A percentile compares a stretch with the other conserved stretches of the same genome.
phyloP scores from a whole-genome alignment of 148 eudicot genomes.

The Drosera capensis region DNA sequence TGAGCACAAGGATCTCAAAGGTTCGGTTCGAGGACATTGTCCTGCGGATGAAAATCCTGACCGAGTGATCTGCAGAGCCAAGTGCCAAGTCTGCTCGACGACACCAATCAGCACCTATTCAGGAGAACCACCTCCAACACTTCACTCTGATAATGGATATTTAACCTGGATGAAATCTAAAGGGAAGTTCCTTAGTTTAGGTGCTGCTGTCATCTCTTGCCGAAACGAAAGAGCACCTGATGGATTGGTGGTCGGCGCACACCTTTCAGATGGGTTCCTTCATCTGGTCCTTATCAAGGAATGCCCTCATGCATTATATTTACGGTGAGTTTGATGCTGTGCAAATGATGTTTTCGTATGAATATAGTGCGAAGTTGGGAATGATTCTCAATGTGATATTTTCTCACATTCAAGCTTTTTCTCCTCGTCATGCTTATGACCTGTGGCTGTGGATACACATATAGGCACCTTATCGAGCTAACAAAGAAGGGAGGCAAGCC shows the following conservation, averaged over 20 bases:
- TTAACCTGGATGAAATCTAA: conserved; percentile 47
- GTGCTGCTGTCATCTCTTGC: conserved; percentile 90
- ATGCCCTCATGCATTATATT: conserved; percentile 69
- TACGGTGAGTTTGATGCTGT: conserved; percentile 33
- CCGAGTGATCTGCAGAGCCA: conserved; percentile 46
- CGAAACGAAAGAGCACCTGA: conserved; percentile 96
- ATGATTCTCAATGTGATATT: background rate
- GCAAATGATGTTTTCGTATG: background rate
- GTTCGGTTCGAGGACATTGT: conserved; percentile 8
- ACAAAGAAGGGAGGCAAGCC: conserved; percentile 76
- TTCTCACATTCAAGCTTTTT: background rate
- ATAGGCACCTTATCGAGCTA: conserved; percentile 79
- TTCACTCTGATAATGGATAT: conserved; percentile 14
- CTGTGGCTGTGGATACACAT: too few relatives aligned
- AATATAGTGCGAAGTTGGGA: background rate
- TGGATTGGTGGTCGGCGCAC: conserved; percentile 95
- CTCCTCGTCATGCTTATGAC: too few relatives aligned
- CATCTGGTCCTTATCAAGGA: conserved; percentile 74
- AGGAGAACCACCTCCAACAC: conserved; percentile 6
- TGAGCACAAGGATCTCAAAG: conserved; percentile 16
- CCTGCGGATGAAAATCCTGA: conserved; percentile 23
- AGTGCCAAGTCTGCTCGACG: conserved; percentile 44
- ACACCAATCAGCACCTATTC: background rate
- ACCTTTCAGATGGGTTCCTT: conserved; percentile 81
- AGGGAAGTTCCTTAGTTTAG: conserved; percentile 75